Evolutionary conservation across 805 yeast species (phyloP).

Genomic region (Schwanniomyces vanrijiae): DNA sequence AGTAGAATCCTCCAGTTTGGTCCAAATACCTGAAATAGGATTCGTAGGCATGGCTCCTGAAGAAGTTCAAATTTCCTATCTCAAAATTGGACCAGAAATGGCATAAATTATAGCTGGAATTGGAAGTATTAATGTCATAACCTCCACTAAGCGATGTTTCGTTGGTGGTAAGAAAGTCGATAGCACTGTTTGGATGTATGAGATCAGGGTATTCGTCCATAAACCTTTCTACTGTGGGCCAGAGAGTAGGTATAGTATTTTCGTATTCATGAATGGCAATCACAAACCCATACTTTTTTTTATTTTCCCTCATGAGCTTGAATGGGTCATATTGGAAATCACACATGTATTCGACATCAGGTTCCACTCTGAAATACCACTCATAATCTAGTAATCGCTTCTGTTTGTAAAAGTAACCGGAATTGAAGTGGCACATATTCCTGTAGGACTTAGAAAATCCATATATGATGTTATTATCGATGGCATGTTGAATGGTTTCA

Average conservation of each 20-base stretch:
- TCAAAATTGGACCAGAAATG: slow-evolving; percentile 71
- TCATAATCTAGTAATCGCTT: slow-evolving; percentile 45
- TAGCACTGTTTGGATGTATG: slow-evolving; percentile 47
- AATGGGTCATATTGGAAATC: slow-evolving; percentile 60
- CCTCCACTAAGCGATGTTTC: slow-evolving; percentile 33
- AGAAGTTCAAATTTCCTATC: slow-evolving; percentile 51
- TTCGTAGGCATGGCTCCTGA: slow-evolving; percentile 46
- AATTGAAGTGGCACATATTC: slow-evolving; percentile 73
- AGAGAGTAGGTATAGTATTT: slow-evolving; percentile 51
- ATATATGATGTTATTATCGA: slow-evolving; percentile 29
- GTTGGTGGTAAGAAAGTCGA: slow-evolving; percentile 45
- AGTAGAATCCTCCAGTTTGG: slow-evolving; percentile 51
- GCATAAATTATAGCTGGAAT: slow-evolving; percentile 49
- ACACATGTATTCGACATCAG: slow-evolving; percentile 55
- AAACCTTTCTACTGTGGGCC: slow-evolving; percentile 49
- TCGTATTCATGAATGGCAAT: slow-evolving; percentile 53
- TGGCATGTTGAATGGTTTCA: slow-evolving; percentile 20
- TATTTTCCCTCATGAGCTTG: slow-evolving; percentile 36
- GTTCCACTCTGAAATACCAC: slow-evolving; percentile 64
- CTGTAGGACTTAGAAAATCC: slow-evolving; percentile 54
- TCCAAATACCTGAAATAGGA: slow-evolving; percentile 48
- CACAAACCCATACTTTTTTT: slow-evolving; percentile 51
- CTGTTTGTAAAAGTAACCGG: slow-evolving; percentile 58
- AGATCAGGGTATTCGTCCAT: slow-evolving; percentile 44
- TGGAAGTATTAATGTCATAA: slow-evolving; percentile 15